These are phyloP conservation scores for Cucumis cinereus DNA, from an alignment of 306 rosid genomes.

Conservation along the genomic window DNA sequence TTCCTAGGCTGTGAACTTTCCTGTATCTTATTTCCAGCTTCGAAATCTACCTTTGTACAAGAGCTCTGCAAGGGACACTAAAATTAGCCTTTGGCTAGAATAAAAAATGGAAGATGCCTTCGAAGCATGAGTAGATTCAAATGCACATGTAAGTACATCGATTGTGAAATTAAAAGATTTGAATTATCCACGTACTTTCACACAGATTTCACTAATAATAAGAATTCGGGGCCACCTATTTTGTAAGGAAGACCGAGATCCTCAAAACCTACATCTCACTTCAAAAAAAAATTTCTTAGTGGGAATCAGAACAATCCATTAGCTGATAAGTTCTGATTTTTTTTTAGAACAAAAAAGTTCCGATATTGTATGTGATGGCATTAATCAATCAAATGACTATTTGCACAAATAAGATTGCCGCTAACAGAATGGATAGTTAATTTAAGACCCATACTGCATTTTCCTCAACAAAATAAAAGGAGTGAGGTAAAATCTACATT, in stretches of 20 bases:
- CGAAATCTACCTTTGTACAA: conserved; percentile 77
- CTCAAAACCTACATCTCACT: background rate
- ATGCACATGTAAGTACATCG: background rate
- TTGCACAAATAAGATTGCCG: background rate
- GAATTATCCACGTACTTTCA: background rate
- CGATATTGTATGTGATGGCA: background rate
- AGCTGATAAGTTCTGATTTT: background rate
- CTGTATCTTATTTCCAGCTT: conserved; percentile 50
- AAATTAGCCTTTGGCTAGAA: conserved; percentile 19
- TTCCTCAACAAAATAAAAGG: background rate
- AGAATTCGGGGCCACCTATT: background rate
- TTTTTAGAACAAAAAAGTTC: background rate
- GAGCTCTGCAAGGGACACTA: conserved; percentile 75
- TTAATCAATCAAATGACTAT: background rate
- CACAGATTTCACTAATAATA: background rate
- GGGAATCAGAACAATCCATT: background rate
- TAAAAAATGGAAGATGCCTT: conserved; percentile 22
- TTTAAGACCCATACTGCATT: background rate
- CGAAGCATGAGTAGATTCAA: background rate
- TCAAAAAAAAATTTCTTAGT: background rate
- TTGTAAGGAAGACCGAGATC: background rate
- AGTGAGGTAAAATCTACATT: background rate
- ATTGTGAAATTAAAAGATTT: background rate
- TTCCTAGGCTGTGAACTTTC: conserved; percentile 33
- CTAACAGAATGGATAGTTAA: background rate